Evolutionary conservation across 441 rosid genomes (phyloP).

Genomic region (Jatropha podagrica): DNA sequence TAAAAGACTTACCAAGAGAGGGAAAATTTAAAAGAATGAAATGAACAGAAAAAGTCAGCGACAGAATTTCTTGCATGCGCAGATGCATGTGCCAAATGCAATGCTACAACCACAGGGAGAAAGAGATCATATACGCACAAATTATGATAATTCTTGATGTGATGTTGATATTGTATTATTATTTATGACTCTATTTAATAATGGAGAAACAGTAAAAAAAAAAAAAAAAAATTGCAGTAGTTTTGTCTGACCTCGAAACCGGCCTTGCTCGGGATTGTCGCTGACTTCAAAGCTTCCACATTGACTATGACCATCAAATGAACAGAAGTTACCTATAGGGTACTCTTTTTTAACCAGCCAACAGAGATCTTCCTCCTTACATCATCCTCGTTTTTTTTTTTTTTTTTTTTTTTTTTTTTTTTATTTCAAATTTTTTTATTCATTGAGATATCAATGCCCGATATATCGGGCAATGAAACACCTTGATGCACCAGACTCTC

Average conservation of each 20-base stretch:
- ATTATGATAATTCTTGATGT: too few species aligned
- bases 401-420: too few species aligned
- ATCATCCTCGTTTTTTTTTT: not conserved
- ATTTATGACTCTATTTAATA: too few species aligned
- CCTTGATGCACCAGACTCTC: too few species aligned
- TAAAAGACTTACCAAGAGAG: not conserved
- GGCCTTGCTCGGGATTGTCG: not conserved
- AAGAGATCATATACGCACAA: too few species aligned
- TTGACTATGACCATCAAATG: constrained; percentile 9
- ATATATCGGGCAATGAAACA: too few species aligned
- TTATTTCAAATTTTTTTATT: not conserved
- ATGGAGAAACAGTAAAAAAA: too few species aligned
- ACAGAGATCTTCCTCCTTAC: not conserved
- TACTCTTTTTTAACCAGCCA: not conserved
- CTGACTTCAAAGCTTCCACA: not conserved
- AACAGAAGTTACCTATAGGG: not conserved
- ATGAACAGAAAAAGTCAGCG: constrained; percentile 15
- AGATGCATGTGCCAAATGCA: not conserved
- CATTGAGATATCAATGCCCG: too few species aligned
- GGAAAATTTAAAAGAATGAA: too few species aligned
- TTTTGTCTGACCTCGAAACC: constrained; percentile 1
- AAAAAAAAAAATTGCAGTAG: too few species aligned
- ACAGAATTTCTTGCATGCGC: constrained; percentile 15
- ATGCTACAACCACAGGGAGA: too few species aligned
- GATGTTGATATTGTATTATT: too few species aligned